Percentiles rank a stretch among this genome's conserved stretches.
phyloP scores from a whole-genome alignment of 2,329 filamentous ascomycete species.

The Monosporascus sp. region DNA sequence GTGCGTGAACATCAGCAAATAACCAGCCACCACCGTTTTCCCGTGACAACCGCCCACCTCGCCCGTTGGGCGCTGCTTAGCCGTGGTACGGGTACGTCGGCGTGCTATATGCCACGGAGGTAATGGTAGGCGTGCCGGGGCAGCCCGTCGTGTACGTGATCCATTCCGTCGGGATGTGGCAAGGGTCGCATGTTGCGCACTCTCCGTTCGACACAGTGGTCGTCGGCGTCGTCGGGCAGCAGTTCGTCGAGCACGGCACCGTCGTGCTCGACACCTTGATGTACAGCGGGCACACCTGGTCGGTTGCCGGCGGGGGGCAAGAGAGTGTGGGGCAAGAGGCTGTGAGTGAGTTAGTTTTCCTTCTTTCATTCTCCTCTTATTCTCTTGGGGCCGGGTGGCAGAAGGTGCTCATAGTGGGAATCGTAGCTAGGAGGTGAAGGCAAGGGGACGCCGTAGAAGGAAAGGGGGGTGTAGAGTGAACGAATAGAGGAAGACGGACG shows the following conservation, averaged over 20 bases:
- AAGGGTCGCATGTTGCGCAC: constrained; percentile 22
- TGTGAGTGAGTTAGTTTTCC: constrained; percentile 2
- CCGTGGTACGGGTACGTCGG: background rate
- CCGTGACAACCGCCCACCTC: too few relatives aligned
- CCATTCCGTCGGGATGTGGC: constrained; percentile 21
- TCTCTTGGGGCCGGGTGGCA: constrained; percentile 6
- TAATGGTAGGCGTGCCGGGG: constrained; percentile 14
- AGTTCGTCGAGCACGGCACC: constrained; percentile 32
- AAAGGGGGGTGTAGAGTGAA: too few relatives aligned
- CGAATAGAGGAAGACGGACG: too few relatives aligned
- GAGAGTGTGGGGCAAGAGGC: constrained; percentile 20
- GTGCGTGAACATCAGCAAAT: too few relatives aligned
- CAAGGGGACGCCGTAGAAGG: too few relatives aligned
- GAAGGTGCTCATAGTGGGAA: background rate
- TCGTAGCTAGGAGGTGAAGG: too few relatives aligned
- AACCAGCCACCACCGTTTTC: too few relatives aligned
- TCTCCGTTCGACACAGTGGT: constrained; percentile 10
- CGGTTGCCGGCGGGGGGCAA: constrained; percentile 13
- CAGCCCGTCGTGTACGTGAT: constrained; percentile 25
- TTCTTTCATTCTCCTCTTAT: background rate
- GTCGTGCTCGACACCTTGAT: constrained; percentile 27
- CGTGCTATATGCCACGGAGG: constrained; percentile 5
- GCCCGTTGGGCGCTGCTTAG: too few relatives aligned
- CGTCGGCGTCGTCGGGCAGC: constrained; percentile 33
- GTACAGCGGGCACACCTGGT: constrained; percentile 24